A percentile compares a stretch with the other conserved stretches of the same genome.
Evolutionary conservation across 108 stramenopile genomes (phyloP).

Genomic region (Licmophora abbreviata): DNA sequence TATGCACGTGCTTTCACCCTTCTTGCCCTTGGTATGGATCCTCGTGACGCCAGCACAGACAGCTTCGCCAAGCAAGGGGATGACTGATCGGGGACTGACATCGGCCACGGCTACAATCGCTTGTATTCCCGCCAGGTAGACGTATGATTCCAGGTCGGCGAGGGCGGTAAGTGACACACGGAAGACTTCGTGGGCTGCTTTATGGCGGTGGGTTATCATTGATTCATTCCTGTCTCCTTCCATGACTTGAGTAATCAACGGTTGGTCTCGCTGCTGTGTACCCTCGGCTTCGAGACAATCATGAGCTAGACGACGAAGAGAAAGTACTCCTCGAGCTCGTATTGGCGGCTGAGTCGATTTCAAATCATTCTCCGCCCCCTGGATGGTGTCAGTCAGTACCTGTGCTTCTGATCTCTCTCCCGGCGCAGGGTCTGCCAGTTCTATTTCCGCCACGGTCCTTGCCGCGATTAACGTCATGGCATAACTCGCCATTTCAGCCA

Average conservation of each 20-base stretch:
- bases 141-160: slow-evolving; percentile 76
- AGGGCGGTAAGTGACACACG: slow-evolving; percentile 45
- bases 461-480: slow-evolving; percentile 62
- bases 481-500: slow-evolving; percentile 78
- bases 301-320: slow-evolving; percentile 54
- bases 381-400: slow-evolving; percentile 16
- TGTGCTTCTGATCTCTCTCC: slow-evolving; percentile 1
- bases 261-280: background rate
- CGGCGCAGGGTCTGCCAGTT: background rate
- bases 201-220: background rate
- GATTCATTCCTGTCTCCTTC: slow-evolving; percentile 2
- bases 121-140: slow-evolving; percentile 80
- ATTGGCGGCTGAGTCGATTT: slow-evolving; percentile 64
- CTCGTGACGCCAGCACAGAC: slow-evolving; percentile 17
- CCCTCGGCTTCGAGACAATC: slow-evolving; percentile 18
- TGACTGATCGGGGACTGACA: slow-evolving; percentile 31
- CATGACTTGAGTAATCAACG: too few relatives aligned
- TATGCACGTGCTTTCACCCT: slow-evolving; percentile 2
- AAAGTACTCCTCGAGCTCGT: slow-evolving; percentile 64
- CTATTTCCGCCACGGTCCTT: slow-evolving; percentile 12
- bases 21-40: too few relatives aligned
- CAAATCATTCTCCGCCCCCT: slow-evolving; percentile 43
- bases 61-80: slow-evolving; percentile 34
- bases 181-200: slow-evolving; percentile 12
- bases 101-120: slow-evolving; percentile 67